A percentile compares a stretch with the other conserved stretches of the same genome.
These are phyloP conservation scores for Leptographium radiaticola DNA, from an alignment of 2,329 filamentous ascomycete genomes.

Conservation along the genomic window DNA sequence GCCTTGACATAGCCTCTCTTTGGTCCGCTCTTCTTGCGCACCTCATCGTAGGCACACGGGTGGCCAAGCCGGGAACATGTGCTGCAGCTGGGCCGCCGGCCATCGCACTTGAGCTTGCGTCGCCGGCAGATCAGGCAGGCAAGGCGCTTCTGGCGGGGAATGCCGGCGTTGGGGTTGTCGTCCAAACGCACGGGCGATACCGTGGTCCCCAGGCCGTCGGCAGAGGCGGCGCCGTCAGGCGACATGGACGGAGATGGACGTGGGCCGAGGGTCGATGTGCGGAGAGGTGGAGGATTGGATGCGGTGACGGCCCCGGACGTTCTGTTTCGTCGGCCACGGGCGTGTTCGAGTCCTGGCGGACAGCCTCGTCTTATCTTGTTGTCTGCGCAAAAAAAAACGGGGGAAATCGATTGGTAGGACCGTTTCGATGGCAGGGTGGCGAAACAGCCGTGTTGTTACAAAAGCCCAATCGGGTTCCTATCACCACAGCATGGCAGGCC, in stretches of 20 bases:
- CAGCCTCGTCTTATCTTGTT: too few species aligned
- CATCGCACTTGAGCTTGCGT: slow-evolving; percentile 84
- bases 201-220: neutral
- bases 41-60: slow-evolving; percentile 81
- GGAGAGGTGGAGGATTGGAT: neutral
- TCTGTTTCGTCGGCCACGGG: neutral
- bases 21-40: slow-evolving; percentile 84
- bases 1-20: slow-evolving; percentile 93
- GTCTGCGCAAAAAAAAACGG: too few species aligned
- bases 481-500: neutral
- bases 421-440: neutral
- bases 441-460: neutral
- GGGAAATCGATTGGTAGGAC: neutral
- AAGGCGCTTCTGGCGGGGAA: slow-evolving; percentile 79
- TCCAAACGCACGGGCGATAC: slow-evolving; percentile 7
- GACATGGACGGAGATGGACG: neutral
- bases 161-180: slow-evolving; percentile 32
- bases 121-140: slow-evolving; percentile 91
- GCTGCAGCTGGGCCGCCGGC: slow-evolving; percentile 69
- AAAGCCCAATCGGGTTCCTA: neutral
- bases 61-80: slow-evolving; percentile 82
- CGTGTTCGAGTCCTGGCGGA: too few species aligned
- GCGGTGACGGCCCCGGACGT: neutral
- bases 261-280: neutral
- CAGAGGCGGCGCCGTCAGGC: neutral